Conservation (phyloP, 2,329 filamentous ascomycete species). For the Fusarium protoensiforme region DNA sequence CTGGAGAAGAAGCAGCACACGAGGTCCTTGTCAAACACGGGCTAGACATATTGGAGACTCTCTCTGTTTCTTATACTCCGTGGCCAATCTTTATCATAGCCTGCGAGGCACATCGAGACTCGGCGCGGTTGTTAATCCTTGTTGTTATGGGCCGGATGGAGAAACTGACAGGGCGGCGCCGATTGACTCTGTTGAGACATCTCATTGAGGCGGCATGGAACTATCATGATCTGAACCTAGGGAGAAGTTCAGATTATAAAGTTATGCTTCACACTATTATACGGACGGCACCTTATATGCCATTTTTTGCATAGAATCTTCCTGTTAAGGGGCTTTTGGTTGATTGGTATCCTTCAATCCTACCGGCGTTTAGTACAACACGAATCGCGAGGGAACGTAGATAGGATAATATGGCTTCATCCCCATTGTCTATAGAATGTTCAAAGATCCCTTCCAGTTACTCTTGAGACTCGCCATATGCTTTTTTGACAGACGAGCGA, state of each 20-base stretch:
- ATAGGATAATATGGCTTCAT: neutral
- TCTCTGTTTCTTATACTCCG: neutral
- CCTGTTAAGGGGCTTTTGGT: neutral
- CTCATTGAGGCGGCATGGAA: neutral
- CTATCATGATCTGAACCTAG: neutral
- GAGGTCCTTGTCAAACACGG: neutral
- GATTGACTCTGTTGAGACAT: neutral
- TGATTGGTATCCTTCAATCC: neutral
- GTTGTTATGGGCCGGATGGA: neutral
- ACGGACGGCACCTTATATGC: neutral
- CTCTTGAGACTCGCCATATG: neutral
- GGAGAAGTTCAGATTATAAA: neutral
- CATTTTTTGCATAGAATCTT: neutral
- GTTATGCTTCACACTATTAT: neutral
- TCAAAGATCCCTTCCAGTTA: neutral
- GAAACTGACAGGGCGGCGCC: neutral
- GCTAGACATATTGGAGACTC: neutral
- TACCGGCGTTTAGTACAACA: neutral
- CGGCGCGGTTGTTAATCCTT: neutral
- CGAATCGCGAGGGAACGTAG: neutral
- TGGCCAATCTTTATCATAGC: neutral
- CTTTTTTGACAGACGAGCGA: neutral
- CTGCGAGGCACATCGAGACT: neutral
- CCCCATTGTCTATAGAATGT: neutral
- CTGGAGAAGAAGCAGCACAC: neutral